Evolutionary conservation across 2,329 filamentous ascomycete species (phyloP), one percentile per base, ranked within the genome.

Genomic region (Coniochaeta sp.): DNA sequence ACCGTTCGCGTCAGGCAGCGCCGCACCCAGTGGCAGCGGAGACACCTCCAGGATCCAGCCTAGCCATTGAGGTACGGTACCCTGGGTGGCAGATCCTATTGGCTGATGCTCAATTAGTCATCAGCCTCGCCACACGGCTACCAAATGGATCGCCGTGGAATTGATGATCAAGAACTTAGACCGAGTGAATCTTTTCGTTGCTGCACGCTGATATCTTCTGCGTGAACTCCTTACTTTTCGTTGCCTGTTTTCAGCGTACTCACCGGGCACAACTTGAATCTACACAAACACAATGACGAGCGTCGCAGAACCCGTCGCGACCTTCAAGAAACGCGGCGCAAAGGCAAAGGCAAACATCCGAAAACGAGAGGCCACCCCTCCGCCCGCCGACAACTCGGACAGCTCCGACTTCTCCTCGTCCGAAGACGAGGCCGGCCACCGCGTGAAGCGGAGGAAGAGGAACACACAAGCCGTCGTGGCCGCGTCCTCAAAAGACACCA

Each of bases 271-370:
- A 40, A n/a, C 38, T 24, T 24, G 5, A 12, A 52, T 8, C 12
- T 52, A 52, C 47, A n/a, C 24, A 19, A 22, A 47, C 22, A 14
- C 42, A 24, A 56, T 56, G 30, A 24, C 30, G n/a, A 36, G 6
- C 9, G 19, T 44, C 6, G 26, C 55, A 57, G 34, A 40, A n/a
- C 82, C 84, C 0, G 79, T 87, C 14, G 83, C 88, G 16, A 74
- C 90, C 58, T 97, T 97, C 83, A 97, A 96, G 74, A 96, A 95
- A 74, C 86, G 93, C 71, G 82, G 85, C 65, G 83, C 83, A 69
- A 96, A 92, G 71, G 83, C 82, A 63, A 93, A 90, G 70, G 82
- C 87, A 57, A 92, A 87, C 69, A 79, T 93, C 59, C 86, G 93
- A 70, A 96, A 96, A 78, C 86, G 90, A 65, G 84, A 89, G 22